phyloP scores from a whole-genome alignment of 495 filamentous ascomycete species.

The Amphirosellinia nigrospora region DNA sequence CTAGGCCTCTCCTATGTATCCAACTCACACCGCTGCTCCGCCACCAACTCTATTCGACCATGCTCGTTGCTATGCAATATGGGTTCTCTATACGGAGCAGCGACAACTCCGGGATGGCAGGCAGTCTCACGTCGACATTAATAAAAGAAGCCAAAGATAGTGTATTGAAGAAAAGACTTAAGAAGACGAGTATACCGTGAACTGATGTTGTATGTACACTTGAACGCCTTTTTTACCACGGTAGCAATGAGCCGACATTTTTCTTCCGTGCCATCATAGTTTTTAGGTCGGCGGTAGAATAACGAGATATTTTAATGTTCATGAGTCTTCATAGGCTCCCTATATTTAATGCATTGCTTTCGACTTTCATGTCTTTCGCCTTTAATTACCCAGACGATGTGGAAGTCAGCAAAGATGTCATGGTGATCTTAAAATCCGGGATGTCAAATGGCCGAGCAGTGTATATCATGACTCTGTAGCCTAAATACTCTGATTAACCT shows the following conservation, averaged over 20 bases:
- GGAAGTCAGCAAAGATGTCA: not conserved
- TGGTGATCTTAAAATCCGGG: not conserved
- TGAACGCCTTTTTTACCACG: conserved; percentile 3
- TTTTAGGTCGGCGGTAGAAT: not conserved
- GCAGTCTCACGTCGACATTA: not conserved
- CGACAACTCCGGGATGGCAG: not conserved
- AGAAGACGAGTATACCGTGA: not conserved
- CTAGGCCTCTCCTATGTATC: too few relatives aligned
- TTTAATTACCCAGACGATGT: not conserved
- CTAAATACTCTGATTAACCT: not conserved
- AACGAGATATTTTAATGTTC: not conserved
- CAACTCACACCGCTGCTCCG: too few relatives aligned
- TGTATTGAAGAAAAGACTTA: not conserved
- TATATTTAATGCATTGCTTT: not conserved
- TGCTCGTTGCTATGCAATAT: too few relatives aligned
- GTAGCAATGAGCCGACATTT: not conserved
- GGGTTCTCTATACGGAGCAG: not conserved
- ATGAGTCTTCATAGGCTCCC: not conserved
- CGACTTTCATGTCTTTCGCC: not conserved
- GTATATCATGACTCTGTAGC: not conserved
- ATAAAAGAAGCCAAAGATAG: not conserved
- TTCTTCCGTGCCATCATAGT: not conserved
- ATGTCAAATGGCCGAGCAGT: not conserved
- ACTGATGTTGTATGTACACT: not conserved
- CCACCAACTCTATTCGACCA: too few relatives aligned